phyloP scores from a whole-genome alignment of 345 rosid species.

The Melaleuca quinquenervia region DNA sequence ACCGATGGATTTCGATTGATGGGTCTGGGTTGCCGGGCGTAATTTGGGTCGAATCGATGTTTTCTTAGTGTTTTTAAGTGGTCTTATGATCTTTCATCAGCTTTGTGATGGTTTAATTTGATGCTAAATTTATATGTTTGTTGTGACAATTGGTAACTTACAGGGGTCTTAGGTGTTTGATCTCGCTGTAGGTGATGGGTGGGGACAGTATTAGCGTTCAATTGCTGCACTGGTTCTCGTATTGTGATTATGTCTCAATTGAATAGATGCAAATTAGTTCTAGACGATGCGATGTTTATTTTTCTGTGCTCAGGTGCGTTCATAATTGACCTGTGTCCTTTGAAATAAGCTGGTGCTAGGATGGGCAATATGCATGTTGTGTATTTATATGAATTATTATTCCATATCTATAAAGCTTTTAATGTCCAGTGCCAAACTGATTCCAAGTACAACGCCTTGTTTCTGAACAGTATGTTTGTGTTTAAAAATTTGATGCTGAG shows the following conservation, averaged over 20 bases:
- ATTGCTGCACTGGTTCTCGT: neutral
- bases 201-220: neutral
- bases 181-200: neutral
- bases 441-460: neutral
- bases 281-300: neutral
- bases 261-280: neutral
- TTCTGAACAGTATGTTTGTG: neutral
- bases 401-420: neutral
- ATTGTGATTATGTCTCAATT: neutral
- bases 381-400: neutral
- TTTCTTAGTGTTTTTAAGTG: neutral
- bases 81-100: neutral
- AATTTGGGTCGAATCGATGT: neutral
- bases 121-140: neutral
- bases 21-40: neutral
- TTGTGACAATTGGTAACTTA: neutral
- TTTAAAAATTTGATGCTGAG: neutral
- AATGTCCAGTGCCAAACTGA: neutral
- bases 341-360: neutral
- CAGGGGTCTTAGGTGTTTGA: neutral
- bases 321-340: neutral
- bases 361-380: neutral
- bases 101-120: neutral
- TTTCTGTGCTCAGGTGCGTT: neutral
- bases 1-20: neutral